Base-by-base conservation (phyloP, 1,284 basidiomycete genomes). In the Mycena sp. region DNA sequence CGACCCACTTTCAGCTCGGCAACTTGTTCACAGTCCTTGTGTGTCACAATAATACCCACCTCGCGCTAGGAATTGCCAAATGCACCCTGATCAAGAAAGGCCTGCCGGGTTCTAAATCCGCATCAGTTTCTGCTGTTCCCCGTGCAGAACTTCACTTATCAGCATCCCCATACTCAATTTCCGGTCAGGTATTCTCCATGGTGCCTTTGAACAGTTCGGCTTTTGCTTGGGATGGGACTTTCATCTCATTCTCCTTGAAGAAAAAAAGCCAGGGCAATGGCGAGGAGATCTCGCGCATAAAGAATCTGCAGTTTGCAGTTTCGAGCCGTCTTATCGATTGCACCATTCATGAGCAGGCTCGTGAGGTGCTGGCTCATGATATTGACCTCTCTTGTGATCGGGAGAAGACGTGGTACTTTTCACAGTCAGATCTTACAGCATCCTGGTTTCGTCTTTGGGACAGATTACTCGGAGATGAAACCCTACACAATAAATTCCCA, bases 351-450 rank as follows among this genome's bases (percentile, higher is more conserved):
- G 17, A 53, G 21, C 17, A 25, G 32, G 32, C 32, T 25, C 37
- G 23, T 26, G 38, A 53, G 6, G 23, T 14, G 7, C 32, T 35
- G 32, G 32, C 14, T 35, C 14, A 7, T 44, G 19, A 17, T 4
- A n/a, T 19, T 40, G 10, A 4, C 14, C 14, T 35, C 14, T 7
- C 14, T 35, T 9, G 32, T 35, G 32, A 35, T 7, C 32, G 14
- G 23, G 58, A 48, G 43, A 61, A 61, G 37, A 61, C 59, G 21
- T 61, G 52, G 59, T 2, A 17, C 6, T 61, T 61, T 21, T n/a
- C n/a, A 9, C 16, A 43, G 19, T 11, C 3, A 7, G 52, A 55
- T 35, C 29, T 61, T 1, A 10, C 10, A 7, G 25, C 17, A 4
- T 23, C 50, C 3, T 61, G 59, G 59, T 26, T 4, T 26, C 11